Percentiles rank a stretch among this genome's conserved stretches.
Conservation (phyloP, 1,284 basidiomycete species). For the Malassezia obtusa region DNA sequence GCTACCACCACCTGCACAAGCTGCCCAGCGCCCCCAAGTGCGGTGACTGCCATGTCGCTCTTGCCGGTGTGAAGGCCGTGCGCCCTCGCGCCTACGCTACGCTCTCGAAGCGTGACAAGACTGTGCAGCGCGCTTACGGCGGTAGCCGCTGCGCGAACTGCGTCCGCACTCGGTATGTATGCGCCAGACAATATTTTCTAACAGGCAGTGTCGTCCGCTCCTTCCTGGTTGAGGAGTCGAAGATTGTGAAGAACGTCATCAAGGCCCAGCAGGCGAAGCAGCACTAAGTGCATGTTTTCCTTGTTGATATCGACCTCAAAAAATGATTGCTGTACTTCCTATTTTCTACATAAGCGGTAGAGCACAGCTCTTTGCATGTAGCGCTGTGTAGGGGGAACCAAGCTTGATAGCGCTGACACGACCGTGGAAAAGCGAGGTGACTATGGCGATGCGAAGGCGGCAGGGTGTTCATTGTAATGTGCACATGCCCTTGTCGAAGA, state of each 20-base stretch:
- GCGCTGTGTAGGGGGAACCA: slow-evolving; percentile 3
- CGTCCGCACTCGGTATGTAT: slow-evolving; percentile 40
- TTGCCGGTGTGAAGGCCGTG: slow-evolving; percentile 43
- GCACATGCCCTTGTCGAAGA: too few relatives aligned
- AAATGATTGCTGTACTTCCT: not conserved
- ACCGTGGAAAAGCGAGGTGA: too few relatives aligned
- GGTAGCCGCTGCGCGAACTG: slow-evolving; percentile 44
- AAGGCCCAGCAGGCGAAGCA: slow-evolving; percentile 63
- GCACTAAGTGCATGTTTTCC: slow-evolving; percentile 12
- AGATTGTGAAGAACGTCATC: slow-evolving; percentile 99
- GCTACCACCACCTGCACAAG: slow-evolving; percentile 84
- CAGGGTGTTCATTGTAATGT: too few relatives aligned
- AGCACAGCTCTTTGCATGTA: not conserved
- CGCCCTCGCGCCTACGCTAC: slow-evolving; percentile 43
- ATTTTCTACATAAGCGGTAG: not conserved
- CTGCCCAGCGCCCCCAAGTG: slow-evolving; percentile 81
- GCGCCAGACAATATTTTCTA: not conserved
- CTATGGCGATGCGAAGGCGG: too few relatives aligned
- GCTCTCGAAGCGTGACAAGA: slow-evolving; percentile 44
- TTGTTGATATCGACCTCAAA: not conserved
- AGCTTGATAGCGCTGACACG: slow-evolving; percentile 7
- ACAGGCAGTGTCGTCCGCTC: slow-evolving; percentile 78
- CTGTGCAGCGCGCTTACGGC: slow-evolving; percentile 46
- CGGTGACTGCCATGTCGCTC: slow-evolving; percentile 47
- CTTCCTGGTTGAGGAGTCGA: slow-evolving; percentile 98